Percentiles rank a stretch among this genome's conserved stretches.
These are phyloP conservation scores for Mycena vitilis DNA, from an alignment of 768 basidiomycete genomes.

Conservation along the genomic window DNA sequence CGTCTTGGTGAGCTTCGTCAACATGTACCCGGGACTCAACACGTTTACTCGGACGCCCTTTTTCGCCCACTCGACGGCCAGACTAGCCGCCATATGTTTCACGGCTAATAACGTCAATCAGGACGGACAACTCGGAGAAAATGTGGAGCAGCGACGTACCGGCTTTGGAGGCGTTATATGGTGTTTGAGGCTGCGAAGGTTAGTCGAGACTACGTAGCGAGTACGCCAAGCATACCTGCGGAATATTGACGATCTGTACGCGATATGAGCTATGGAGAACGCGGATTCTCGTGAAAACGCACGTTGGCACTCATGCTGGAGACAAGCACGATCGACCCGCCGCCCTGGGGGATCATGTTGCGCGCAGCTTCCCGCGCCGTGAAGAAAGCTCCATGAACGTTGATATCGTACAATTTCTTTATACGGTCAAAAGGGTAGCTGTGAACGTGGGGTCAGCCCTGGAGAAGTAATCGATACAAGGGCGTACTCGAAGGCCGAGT, in stretches of 20 bases:
- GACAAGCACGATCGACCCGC: conserved; percentile 87
- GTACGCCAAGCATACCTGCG: conserved; percentile 61
- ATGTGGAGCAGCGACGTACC: conserved; percentile 54
- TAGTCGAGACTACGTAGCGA: conserved; percentile 1
- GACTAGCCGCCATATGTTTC: conserved; percentile 91
- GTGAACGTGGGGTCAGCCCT: conserved; percentile 13
- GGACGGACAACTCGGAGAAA: neutral
- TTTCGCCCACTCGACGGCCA: conserved; percentile 97
- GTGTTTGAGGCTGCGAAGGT: conserved; percentile 78
- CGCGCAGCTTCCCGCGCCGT: conserved; percentile 97
- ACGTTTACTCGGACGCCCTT: conserved; percentile 87
- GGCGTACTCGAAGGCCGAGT: conserved; percentile 83
- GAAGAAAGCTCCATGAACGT: conserved; percentile 94
- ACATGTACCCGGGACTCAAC: conserved; percentile 91
- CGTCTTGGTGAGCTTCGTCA: conserved; percentile 88
- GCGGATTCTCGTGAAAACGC: conserved; percentile 41
- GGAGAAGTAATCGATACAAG: conserved; percentile 2
- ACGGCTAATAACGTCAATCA: conserved; percentile 64
- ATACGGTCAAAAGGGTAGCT: conserved; percentile 91
- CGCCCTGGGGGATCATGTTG: conserved; percentile 85
- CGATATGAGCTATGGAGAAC: conserved; percentile 18
- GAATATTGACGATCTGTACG: conserved; percentile 84
- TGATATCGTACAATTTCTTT: conserved; percentile 88
- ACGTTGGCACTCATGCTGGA: conserved; percentile 94
- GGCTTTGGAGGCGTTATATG: conserved; percentile 96